These are phyloP conservation scores for Hypoxylon rubiginosum DNA, from an alignment of 2,329 filamentous ascomycete genomes.

Conservation along the genomic window DNA sequence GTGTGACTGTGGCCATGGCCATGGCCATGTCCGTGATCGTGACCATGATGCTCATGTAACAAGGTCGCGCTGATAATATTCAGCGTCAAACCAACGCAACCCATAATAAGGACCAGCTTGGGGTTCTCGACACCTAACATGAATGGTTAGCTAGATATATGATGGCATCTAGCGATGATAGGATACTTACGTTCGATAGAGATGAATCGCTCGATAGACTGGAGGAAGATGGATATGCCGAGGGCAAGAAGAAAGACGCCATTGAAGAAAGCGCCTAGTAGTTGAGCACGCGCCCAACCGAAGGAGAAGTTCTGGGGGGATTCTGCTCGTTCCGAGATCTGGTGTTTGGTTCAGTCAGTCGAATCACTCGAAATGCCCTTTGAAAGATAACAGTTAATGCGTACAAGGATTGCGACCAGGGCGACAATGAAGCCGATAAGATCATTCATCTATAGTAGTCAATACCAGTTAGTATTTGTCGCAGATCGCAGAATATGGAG, in stretches of 20 bases:
- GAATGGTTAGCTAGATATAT: constrained; percentile 20
- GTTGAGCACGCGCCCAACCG: constrained; percentile 81
- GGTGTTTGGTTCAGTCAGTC: constrained; percentile 33
- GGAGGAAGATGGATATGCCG: constrained; percentile 78
- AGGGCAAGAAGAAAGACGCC: constrained; percentile 80
- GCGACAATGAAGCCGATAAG: constrained; percentile 77
- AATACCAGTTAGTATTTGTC: constrained; percentile 10
- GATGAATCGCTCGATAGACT: constrained; percentile 79
- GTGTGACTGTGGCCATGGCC: constrained; percentile 37
- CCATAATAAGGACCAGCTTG: constrained; percentile 76
- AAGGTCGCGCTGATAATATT: constrained; percentile 77
- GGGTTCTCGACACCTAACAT: constrained; percentile 72
- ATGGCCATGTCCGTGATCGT: constrained; percentile 42
- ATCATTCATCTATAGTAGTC: constrained; percentile 68
- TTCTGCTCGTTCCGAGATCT: constrained; percentile 69
- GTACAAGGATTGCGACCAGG: constrained; percentile 72
- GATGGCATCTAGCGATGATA: background rate
- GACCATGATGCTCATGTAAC: constrained; percentile 68
- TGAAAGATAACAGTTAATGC: constrained; percentile 39
- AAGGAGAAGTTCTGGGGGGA: constrained; percentile 74
- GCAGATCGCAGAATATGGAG: constrained; percentile 9
- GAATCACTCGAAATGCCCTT: background rate
- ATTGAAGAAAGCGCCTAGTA: constrained; percentile 85
- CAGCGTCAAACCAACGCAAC: constrained; percentile 73
- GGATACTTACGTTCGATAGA: constrained; percentile 63